Evolutionary conservation across 192 early-diverging fungal species (phyloP).

Genomic region (Phlyctochytrium bullatum): DNA sequence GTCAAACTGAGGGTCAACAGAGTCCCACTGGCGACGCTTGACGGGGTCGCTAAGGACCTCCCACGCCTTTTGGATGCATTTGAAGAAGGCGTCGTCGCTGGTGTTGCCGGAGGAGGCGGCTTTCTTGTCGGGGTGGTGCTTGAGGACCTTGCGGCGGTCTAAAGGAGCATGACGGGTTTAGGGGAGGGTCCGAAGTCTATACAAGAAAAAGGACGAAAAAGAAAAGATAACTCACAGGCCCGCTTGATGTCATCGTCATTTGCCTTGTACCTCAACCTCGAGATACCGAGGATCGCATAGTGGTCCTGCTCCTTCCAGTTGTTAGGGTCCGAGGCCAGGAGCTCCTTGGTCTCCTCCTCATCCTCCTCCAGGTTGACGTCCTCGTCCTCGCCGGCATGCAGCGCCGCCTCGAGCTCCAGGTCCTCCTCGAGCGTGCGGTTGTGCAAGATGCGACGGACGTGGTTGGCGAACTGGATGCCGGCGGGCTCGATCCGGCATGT

Average conservation of each 20-base stretch:
- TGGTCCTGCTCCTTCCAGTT: constrained; percentile 98
- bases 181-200: no score
- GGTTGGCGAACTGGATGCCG: constrained; percentile 41
- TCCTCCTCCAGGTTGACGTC: constrained; percentile 65
- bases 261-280: constrained; percentile 81
- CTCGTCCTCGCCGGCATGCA: constrained; percentile 54
- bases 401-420: constrained; percentile 41
- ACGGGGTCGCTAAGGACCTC: constrained; percentile 88
- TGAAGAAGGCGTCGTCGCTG: constrained; percentile 96
- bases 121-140: constrained; percentile 99
- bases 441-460: constrained; percentile 38
- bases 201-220: no score
- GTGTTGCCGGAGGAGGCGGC: constrained; percentile 69
- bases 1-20: constrained; percentile 83
- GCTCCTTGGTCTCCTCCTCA: constrained; percentile 73
- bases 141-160: constrained; percentile 89
- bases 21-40: constrained; percentile 94
- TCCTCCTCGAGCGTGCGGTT: constrained; percentile 53
- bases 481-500: constrained; percentile 44
- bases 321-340: constrained; percentile 81
- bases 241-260: constrained; percentile 92
- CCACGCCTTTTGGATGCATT: constrained; percentile 93
- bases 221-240: constrained; percentile 61
- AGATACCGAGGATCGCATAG: constrained; percentile 93
- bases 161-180: no score